These are phyloP conservation scores for Arabidopsis suecica DNA, from an alignment of 345 rosid species.

Conservation along the genomic window DNA sequence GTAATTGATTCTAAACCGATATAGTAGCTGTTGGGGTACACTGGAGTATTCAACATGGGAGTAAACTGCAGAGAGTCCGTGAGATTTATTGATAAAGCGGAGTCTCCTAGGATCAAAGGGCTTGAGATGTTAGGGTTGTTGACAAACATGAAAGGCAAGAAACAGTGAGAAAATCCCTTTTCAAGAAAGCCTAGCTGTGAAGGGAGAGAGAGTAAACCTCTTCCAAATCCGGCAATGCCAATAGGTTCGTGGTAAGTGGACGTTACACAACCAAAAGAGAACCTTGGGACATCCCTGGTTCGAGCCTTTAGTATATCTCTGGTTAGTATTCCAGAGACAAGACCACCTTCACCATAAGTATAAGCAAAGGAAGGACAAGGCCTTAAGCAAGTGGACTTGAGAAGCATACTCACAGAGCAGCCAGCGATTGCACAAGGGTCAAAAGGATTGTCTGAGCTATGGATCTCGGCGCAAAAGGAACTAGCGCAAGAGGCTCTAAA, in stretches of 20 bases:
- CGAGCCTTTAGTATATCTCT: slow-evolving; percentile 65
- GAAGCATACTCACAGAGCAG: slow-evolving; percentile 65
- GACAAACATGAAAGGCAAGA: slow-evolving; percentile 81
- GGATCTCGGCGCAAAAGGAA: slow-evolving; percentile 62
- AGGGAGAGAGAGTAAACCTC: slow-evolving; percentile 75
- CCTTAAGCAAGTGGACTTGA: slow-evolving; percentile 62
- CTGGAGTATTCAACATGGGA: slow-evolving; percentile 64
- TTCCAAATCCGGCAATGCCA: slow-evolving; percentile 91
- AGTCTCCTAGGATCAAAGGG: slow-evolving; percentile 71
- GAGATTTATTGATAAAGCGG: slow-evolving; percentile 50
- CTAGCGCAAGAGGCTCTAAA: slow-evolving; percentile 63
- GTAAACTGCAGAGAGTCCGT: slow-evolving; percentile 63
- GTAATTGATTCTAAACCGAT: slow-evolving; percentile 70
- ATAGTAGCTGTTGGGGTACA: slow-evolving; percentile 77
- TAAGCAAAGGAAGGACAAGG: slow-evolving; percentile 93
- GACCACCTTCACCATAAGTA: slow-evolving; percentile 78
- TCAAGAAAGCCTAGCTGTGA: slow-evolving; percentile 75
- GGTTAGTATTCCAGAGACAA: slow-evolving; percentile 61
- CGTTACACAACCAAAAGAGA: slow-evolving; percentile 72
- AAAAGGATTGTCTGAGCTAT: slow-evolving; percentile 77
- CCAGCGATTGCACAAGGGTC: slow-evolving; percentile 73
- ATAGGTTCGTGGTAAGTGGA: slow-evolving; percentile 76
- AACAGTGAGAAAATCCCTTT: slow-evolving; percentile 84
- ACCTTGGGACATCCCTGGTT: slow-evolving; percentile 55
- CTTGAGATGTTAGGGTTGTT: slow-evolving; percentile 77